Evolutionary conservation across 306 rosid species (phyloP), one percentile per base, ranked within the genome.

Genomic region (Adenanthera pavonina): DNA sequence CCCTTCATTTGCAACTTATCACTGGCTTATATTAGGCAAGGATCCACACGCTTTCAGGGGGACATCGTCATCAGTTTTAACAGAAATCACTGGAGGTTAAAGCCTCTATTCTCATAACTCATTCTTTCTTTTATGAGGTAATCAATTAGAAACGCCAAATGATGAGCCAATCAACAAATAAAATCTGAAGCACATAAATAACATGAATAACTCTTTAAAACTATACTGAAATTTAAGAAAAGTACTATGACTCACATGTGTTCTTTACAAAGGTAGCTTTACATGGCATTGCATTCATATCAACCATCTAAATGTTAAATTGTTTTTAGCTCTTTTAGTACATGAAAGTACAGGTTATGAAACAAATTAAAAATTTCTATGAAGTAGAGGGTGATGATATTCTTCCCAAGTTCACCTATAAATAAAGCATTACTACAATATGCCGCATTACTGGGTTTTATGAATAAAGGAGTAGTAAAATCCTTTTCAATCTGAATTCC

Each of bases 401-500:
- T 67, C 72, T 40, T 67, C 15, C 51, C 20, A 40, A 62, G 30
- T 2, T 38, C 71, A 38, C 69, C 69, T 36, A 46, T 35, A 36
- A 64, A 64, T 15, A 64, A 17, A 35, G 69, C 47, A 35, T 36
- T 38, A 6, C 19, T 35, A 35, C 9, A 64, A 15, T 17, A 64
- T 34, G 69, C 11, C 8, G 12, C 5, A 64, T 46, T 15, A 15
- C 65, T 2, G 14, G 17, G 15, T 13, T 64, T 36, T 14, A 17
- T 5, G 47, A 38, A 65, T 36, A 65, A 15, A n/a, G 33, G 8
- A 15, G 36, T 13, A 36, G 16, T 3, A 43, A 54, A 10, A 75
- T 8, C 17, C 61, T 46, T 36, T 47, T 36, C 73, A 69, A 65
- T 79, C 64, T 53, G 35, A 14, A 38, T 53, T 71, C 75, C 81